Evolutionary conservation across 495 filamentous ascomycete genomes (phyloP), one percentile per base, ranked within the genome.

Genomic region (Aspergillus sparsus): DNA sequence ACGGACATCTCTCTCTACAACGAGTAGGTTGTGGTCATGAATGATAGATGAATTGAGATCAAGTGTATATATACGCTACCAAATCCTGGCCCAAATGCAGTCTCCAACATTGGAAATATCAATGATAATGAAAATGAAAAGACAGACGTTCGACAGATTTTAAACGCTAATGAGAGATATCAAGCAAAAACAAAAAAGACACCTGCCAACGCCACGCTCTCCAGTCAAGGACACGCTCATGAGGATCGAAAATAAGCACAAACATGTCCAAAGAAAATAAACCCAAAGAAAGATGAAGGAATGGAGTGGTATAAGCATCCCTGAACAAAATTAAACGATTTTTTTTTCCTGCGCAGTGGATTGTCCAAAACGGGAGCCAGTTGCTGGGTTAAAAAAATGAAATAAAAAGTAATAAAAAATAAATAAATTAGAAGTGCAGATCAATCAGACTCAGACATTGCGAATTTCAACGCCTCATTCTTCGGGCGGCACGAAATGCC

Each of bases 401-500:
- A 31, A 47, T 37, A 18, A 45, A 47, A 42, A 45, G 12, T 16
- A 33, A 36, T 39, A 3, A 46, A 46, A 34, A 36, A 8, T 18
- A 45, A 27, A 27, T 49, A 8, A 35, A 12, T 45, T 18, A 8
- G n/a, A 27, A 27, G 21, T 27, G 21, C 21, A 27, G 21, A 27
- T 27, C 21, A 27, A 27, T 27, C 21, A 27, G 21, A 27, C 7
- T 27, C 21, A 27, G 21, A 27, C 7, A 41, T 21, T 16, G 15
- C 6, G 18, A 2, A 16, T 33, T 10, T 37, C 41, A 63, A 34
- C 62, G 57, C 10, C 57, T 56, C 36, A 57, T 46, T 7, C 77
- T 46, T 7, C 77, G 68, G 6, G 64, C 71, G 32, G 72, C 61
- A 36, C 78, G 76, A 57, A 80, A 79, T 50, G 72, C 74, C 36